Evolutionary conservation across 305 asterid species (phyloP).

Genomic region (Striga hermonthica): DNA sequence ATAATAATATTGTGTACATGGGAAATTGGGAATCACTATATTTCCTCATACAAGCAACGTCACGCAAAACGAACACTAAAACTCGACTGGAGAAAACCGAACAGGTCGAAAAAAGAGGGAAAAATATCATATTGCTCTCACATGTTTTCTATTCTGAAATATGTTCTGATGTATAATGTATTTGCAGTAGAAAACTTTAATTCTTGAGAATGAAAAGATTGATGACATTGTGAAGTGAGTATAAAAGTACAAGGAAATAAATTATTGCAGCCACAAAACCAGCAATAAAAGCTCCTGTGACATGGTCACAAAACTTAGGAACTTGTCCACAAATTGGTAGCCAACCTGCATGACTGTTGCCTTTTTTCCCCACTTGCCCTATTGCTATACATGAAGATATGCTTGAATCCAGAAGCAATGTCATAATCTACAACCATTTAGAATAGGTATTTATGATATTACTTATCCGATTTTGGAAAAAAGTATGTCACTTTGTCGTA

Average conservation of each 20-base stretch:
- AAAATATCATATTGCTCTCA: too few relatives aligned
- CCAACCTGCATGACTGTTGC: conserved; percentile 82
- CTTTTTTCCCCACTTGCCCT: conserved; percentile 72
- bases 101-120: too few relatives aligned
- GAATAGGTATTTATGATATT: not conserved
- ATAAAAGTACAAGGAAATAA: conserved; percentile 52
- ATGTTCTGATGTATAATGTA: too few relatives aligned
- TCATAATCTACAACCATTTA: conserved; percentile 39
- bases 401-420: conserved; percentile 65
- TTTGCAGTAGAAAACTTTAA: conserved; percentile 22
- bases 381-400: conserved; percentile 63
- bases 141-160: too few relatives aligned
- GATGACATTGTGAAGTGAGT: conserved; percentile 53
- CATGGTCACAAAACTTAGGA: conserved; percentile 69
- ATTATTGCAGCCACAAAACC: conserved; percentile 55
- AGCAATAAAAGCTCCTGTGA: conserved; percentile 52
- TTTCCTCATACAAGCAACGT: too few relatives aligned
- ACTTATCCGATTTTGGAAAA: not conserved
- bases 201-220: conserved; percentile 47
- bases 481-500: not conserved
- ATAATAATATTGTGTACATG: conserved; percentile 18
- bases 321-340: conserved; percentile 83
- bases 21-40: not conserved
- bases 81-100: too few relatives aligned
- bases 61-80: too few relatives aligned